Percentiles rank a stretch among this genome's conserved stretches.
These are phyloP conservation scores for Aeminium ludgeri DNA, from an alignment of 495 filamentous ascomycete species.

Conservation along the genomic window DNA sequence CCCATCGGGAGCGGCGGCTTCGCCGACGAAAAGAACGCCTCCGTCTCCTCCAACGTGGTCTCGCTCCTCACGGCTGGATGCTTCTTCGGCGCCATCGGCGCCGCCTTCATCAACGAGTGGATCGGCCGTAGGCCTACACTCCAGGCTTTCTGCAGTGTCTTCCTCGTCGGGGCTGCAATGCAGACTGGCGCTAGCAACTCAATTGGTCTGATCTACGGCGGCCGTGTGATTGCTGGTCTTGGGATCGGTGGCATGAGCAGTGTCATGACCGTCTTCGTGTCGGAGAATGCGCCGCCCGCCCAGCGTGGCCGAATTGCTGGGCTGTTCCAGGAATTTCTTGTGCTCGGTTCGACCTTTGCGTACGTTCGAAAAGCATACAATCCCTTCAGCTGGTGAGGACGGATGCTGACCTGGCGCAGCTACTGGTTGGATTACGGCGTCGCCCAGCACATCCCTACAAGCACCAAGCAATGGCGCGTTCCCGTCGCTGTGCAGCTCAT, in stretches of 20 bases:
- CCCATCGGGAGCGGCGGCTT: conserved; percentile 13
- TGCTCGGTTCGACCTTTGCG: conserved; percentile 3
- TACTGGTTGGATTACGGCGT: conserved; percentile 6
- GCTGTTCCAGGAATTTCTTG: conserved; percentile 4
- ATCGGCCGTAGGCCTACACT: conserved; percentile 16
- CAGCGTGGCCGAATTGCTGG: conserved; percentile 8
- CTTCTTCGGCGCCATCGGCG: conserved; percentile 19
- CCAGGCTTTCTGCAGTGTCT: conserved; percentile 16
- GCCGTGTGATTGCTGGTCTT: conserved; percentile 10
- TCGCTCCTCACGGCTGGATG: conserved; percentile 36
- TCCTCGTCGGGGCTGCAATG: conserved; percentile 17
- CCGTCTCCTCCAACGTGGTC: conserved; percentile 39
- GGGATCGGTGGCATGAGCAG: conserved; percentile 10
- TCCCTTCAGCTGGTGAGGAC: not conserved
- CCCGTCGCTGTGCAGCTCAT: conserved; percentile 14
- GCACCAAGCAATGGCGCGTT: conserved; percentile 7
- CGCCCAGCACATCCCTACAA: conserved; percentile 2
- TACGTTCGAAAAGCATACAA: conserved; percentile 1
- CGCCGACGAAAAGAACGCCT: conserved; percentile 22
- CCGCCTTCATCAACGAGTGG: conserved; percentile 13
- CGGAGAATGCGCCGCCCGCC: conserved; percentile 6
- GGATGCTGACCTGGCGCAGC: not conserved
- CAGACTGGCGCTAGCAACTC: conserved; percentile 11
- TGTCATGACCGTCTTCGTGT: conserved; percentile 9
- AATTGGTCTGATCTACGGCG: conserved; percentile 11